Evolutionary conservation across 1,284 basidiomycete species (phyloP).

Genomic region (Apiotrichum brassicae): DNA sequence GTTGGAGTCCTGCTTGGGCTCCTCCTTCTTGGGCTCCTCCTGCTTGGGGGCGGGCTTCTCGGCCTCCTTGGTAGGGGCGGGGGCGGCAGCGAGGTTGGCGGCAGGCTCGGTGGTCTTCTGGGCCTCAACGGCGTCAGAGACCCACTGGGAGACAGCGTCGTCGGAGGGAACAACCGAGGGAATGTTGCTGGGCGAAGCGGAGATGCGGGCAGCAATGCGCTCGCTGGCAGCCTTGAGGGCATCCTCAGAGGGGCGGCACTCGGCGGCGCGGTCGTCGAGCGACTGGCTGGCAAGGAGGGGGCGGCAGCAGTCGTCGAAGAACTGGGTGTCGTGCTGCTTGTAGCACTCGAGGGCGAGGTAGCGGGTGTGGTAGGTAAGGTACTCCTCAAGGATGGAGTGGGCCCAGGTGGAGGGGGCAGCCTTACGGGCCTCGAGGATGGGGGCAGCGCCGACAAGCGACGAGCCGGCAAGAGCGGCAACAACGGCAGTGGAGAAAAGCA

Average conservation of each 20-base stretch:
- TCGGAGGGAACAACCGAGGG: conserved; percentile 23
- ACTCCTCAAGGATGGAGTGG: conserved; percentile 50
- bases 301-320: conserved; percentile 61
- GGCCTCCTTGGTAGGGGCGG: conserved; percentile 18
- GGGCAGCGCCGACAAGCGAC: conserved; percentile 51
- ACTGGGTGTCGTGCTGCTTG: conserved; percentile 55
- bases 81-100: conserved; percentile 5
- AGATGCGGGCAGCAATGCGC: conserved; percentile 12
- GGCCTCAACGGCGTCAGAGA: conserved; percentile 8
- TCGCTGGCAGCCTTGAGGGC: conserved; percentile 25
- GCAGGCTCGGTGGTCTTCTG: conserved; percentile 2
- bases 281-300: conserved; percentile 52
- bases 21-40: background rate
- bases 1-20: background rate
- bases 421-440: conserved; percentile 49
- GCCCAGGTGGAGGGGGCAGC: conserved; percentile 33
- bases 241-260: conserved; percentile 51
- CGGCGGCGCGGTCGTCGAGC: conserved; percentile 51
- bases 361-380: conserved; percentile 60
- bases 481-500: conserved; percentile 47
- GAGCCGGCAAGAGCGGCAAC: conserved; percentile 52
- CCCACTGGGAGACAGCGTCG: conserved; percentile 13
- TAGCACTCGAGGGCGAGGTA: conserved; percentile 55
- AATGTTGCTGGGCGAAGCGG: conserved; percentile 16
- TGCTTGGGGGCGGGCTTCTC: conserved; percentile 15